These are phyloP conservation scores for Colletotrichum tanaceti DNA, from an alignment of 2,329 filamentous ascomycete species.

Conservation along the genomic window DNA sequence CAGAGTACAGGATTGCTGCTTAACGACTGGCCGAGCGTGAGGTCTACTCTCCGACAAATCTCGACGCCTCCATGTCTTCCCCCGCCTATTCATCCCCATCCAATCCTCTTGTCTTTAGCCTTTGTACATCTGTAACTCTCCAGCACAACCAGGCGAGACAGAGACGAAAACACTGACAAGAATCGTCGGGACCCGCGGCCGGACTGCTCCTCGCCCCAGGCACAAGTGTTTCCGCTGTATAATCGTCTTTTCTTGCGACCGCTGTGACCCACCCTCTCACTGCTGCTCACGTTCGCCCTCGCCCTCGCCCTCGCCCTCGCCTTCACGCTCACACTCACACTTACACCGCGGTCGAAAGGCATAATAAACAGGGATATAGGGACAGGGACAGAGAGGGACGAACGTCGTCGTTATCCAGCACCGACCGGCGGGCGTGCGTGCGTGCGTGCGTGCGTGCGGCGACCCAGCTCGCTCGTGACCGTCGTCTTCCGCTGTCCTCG, in stretches of 20 bases:
- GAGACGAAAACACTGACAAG: slow-evolving; percentile 1
- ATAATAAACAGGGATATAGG: slow-evolving; percentile 38
- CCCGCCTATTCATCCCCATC: slow-evolving; percentile 5
- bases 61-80: slow-evolving; percentile 28
- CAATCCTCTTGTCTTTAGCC: not conserved
- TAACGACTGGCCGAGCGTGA: slow-evolving; percentile 24
- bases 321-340: slow-evolving; percentile 16
- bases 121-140: not conserved
- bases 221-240: slow-evolving; percentile 15
- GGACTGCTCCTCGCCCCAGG: slow-evolving; percentile 12
- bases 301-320: too few relatives aligned
- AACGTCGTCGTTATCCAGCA: slow-evolving; percentile 29
- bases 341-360: slow-evolving; percentile 36
- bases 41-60: slow-evolving; percentile 31
- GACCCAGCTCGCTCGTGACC: slow-evolving; percentile 27
- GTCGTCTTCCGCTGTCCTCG: slow-evolving; percentile 24
- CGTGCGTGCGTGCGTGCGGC: slow-evolving; percentile 39
- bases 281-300: too few relatives aligned
- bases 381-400: slow-evolving; percentile 24
- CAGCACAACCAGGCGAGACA: slow-evolving; percentile 2
- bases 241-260: slow-evolving; percentile 22
- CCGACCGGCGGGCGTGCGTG: slow-evolving; percentile 3
- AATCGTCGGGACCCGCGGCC: slow-evolving; percentile 22
- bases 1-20: slow-evolving; percentile 10
- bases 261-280: slow-evolving; percentile 32